Conservation (phyloP, 306 rosid genomes). For the Cucumis sativus region DNA sequence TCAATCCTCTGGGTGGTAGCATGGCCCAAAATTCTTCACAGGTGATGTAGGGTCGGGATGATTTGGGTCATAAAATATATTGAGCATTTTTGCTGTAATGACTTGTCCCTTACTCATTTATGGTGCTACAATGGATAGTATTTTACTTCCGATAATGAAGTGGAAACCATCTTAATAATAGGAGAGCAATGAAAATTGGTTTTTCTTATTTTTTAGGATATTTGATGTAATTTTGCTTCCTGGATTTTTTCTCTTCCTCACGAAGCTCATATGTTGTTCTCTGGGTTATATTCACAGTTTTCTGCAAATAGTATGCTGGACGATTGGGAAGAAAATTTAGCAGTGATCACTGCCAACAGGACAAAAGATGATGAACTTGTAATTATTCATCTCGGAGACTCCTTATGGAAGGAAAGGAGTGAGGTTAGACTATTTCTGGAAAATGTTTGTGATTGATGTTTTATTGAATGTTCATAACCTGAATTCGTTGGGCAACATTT, state of each 20-base stretch:
- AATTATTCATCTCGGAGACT: conserved; percentile 78
- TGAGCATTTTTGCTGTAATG: not conserved
- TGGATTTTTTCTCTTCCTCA: conserved; percentile 2
- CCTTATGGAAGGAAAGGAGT: conserved; percentile 83
- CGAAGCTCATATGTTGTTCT: conserved; percentile 10
- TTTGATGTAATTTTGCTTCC: not conserved
- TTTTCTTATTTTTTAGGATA: not conserved
- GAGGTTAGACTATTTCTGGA: conserved; percentile 38
- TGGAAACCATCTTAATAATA: not conserved
- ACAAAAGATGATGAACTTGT: conserved; percentile 92
- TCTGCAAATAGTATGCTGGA: conserved; percentile 65
- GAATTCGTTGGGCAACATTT: conserved; percentile 20
- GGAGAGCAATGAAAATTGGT: not conserved
- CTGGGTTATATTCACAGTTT: conserved; percentile 28
- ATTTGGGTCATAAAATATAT: not conserved
- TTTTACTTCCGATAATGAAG: not conserved
- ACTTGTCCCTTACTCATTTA: not conserved
- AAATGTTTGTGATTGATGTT: conserved; percentile 1
- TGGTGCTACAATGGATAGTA: not conserved
- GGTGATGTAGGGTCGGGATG: conserved; percentile 31
- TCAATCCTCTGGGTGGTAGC: conserved; percentile 24
- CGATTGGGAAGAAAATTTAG: conserved; percentile 87
- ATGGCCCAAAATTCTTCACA: conserved; percentile 43
- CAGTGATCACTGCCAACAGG: conserved; percentile 84
- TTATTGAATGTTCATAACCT: not conserved